Percentiles rank a stretch among this genome's conserved stretches.
Conservation (phyloP, 371 early-diverging fungal genomes). For the Massospora cicadina region DNA sequence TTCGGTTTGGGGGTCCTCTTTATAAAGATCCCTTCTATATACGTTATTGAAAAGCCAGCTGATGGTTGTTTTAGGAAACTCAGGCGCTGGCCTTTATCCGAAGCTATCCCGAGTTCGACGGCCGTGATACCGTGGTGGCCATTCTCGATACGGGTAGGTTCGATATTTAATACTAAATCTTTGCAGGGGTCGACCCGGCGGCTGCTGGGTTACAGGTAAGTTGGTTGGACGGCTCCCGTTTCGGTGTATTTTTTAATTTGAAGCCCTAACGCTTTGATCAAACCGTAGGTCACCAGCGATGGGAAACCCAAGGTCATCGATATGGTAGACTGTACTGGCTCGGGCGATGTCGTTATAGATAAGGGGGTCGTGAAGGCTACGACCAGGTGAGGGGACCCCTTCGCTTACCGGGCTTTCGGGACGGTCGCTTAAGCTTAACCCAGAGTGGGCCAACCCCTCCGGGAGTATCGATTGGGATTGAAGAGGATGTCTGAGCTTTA, state of each 20-base stretch:
- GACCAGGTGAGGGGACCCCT: conserved; percentile 20
- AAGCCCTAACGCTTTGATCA: no score
- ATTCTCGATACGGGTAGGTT: conserved; percentile 59
- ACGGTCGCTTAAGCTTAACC: conserved; percentile 44
- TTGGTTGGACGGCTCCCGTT: no score
- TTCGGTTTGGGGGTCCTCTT: background rate
- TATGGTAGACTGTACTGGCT: conserved; percentile 83
- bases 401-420: conserved; percentile 56
- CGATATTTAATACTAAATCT: conserved; percentile 17
- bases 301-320: conserved; percentile 80
- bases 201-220: conserved; percentile 60
- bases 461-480: conserved; percentile 69
- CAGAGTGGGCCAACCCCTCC: conserved; percentile 54
- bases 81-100: conserved; percentile 64
- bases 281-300: conserved; percentile 50
- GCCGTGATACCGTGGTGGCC: conserved; percentile 74
- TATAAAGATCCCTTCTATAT: background rate
- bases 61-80: conserved; percentile 47
- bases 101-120: conserved; percentile 73
- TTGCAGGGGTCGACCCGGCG: conserved; percentile 63
- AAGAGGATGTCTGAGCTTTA: conserved; percentile 64
- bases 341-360: conserved; percentile 52
- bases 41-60: no score
- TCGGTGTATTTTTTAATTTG: no score
- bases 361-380: conserved; percentile 25